phyloP scores from a whole-genome alignment of 495 filamentous ascomycete genomes.

The Aspergillus funiculosus region DNA sequence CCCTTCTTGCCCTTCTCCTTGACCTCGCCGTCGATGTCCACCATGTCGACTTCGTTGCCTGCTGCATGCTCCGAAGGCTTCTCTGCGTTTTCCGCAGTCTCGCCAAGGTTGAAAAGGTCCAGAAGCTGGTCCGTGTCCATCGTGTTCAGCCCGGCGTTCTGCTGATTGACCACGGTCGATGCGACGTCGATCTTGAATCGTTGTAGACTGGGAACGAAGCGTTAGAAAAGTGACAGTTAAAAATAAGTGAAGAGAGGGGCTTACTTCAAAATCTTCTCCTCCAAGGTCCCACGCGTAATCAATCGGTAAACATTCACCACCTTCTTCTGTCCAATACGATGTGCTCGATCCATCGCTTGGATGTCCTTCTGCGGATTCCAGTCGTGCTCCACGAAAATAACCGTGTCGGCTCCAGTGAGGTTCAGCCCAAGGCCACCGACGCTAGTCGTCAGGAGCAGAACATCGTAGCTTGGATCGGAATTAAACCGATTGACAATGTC shows the following conservation, averaged over 20 bases:
- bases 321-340: slow-evolving; percentile 98
- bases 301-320: slow-evolving; percentile 98
- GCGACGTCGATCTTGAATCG: slow-evolving; percentile 99
- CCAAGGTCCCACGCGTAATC: slow-evolving; percentile 88
- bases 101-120: slow-evolving; percentile 89
- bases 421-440: slow-evolving; percentile 94
- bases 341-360: slow-evolving; percentile 97
- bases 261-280: slow-evolving; percentile 96
- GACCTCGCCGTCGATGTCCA: slow-evolving; percentile 87
- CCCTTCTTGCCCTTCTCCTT: slow-evolving; percentile 95
- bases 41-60: slow-evolving; percentile 81
- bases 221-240: slow-evolving; percentile 18
- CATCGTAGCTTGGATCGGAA: slow-evolving; percentile 91
- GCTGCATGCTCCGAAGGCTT: slow-evolving; percentile 44
- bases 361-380: slow-evolving; percentile 99
- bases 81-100: slow-evolving; percentile 64
- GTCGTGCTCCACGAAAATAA: slow-evolving; percentile 99
- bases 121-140: slow-evolving; percentile 99
- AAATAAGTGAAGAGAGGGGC: slow-evolving; percentile 20
- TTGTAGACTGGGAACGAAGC: slow-evolving; percentile 62
- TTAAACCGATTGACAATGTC: slow-evolving; percentile 99
- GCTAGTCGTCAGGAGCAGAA: slow-evolving; percentile 84
- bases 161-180: slow-evolving; percentile 96
- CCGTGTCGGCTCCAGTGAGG: slow-evolving; percentile 93
- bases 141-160: slow-evolving; percentile 87